Evolutionary conservation across 345 rosid species (phyloP), one percentile per base, ranked within the genome.

Genomic region (Dimocarpus longan): DNA sequence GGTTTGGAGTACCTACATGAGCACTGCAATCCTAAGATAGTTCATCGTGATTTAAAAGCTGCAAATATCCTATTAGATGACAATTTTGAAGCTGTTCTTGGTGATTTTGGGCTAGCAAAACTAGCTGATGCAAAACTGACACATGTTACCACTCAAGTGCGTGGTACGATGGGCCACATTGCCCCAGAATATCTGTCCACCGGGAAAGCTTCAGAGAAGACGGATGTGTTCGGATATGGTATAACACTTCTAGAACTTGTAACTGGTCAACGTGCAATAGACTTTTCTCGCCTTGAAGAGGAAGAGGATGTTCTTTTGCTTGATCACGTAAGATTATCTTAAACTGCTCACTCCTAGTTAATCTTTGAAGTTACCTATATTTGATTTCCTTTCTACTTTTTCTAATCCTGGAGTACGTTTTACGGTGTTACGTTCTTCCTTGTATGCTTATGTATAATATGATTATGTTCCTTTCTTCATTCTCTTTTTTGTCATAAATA

Each of bases 161-260:
- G 98, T 8, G 98, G 98, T 22, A 95, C 98, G 73, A 91, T 91
- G 93, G 97, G 98, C 19, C 97, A 95, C 81, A 93, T 95, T 11
- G 98, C 98, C 3, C 98, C 98, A 12, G 98, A 95, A 74, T 93
- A 95, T 77, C 81, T 95, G 76, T 90, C 97, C 68, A 93, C 95
- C 0, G 98, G 98, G 42, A 91, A 93, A 81, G 86, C 97, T 65
- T 91, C 97, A 19, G 97, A 93, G 77, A 95, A 93, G 75, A 91
- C 95, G 0, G 97, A 95, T 84, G 97, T 95, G 21, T 93, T 95
- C 56, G 98, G 98, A 21, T 95, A 91, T 48, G 98, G 98, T 44
- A 86, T 93, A 79, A 92, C 93, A 6, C 95, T 95, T 84, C 94
- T 93, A 59, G 98, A 95, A 80, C 94, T 95, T 12, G 90, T 95